Percentiles rank a stretch among this genome's conserved stretches.
These are phyloP conservation scores for Syncephalastrum contaminatum DNA, from an alignment of 371 early-diverging fungal genomes.

Conservation along the genomic window DNA sequence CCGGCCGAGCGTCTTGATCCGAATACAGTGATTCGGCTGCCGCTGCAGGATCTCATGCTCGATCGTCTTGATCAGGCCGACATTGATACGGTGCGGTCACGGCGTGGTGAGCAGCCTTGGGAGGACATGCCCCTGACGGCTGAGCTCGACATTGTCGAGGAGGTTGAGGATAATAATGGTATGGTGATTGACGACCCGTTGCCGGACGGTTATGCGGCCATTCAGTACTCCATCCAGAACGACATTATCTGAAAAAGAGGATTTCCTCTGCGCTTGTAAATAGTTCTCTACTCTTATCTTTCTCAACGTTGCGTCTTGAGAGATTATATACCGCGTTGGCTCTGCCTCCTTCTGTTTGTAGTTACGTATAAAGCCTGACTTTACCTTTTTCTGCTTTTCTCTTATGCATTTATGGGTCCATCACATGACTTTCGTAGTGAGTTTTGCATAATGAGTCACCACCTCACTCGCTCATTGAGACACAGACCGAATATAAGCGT, in stretches of 20 bases:
- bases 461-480: no score
- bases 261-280: background rate
- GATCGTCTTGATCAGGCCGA: constrained; percentile 11
- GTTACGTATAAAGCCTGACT: no score
- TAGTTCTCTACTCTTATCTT: background rate
- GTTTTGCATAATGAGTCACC: no score
- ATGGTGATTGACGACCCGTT: background rate
- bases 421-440: no score
- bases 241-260: no score
- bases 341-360: background rate
- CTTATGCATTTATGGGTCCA: no score
- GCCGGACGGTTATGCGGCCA: background rate
- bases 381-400: no score
- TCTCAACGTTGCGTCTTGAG: background rate
- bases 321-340: background rate
- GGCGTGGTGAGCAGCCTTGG: background rate
- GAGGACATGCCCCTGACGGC: background rate
- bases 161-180: background rate
- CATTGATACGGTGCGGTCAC: background rate
- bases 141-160: background rate
- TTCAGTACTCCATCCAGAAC: no score
- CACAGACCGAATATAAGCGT: no score
- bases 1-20: background rate
- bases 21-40: background rate
- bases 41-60: constrained; percentile 5